A percentile compares a stretch with the other conserved stretches of the same genome.
Evolutionary conservation across 805 yeast genomes (phyloP).

Genomic region (Priceomyces carsonii): DNA sequence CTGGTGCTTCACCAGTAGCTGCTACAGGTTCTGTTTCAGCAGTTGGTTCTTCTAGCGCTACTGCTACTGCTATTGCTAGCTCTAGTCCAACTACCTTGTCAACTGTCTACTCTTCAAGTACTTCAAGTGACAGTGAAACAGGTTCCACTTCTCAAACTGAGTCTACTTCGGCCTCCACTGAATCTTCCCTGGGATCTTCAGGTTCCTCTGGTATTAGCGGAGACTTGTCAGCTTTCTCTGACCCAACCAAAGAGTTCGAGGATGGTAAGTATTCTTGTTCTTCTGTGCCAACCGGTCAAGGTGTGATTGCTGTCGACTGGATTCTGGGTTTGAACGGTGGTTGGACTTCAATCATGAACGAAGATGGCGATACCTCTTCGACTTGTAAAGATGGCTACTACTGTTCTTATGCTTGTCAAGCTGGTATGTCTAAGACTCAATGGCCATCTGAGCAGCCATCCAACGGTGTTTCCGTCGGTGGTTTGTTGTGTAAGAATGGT

Average conservation of each 20-base stretch:
- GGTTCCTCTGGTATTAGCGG: slow-evolving; percentile 47
- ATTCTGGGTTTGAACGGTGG: slow-evolving; percentile 51
- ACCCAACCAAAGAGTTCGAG: slow-evolving; percentile 54
- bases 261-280: slow-evolving; percentile 74
- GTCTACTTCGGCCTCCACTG: slow-evolving; percentile 13
- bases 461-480: slow-evolving; percentile 72
- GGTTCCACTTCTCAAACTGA: slow-evolving; percentile 7
- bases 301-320: slow-evolving; percentile 63
- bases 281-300: slow-evolving; percentile 72
- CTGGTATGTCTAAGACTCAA: slow-evolving; percentile 81
- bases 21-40: slow-evolving; percentile 7
- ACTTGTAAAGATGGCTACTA: slow-evolving; percentile 64
- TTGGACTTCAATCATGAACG: slow-evolving; percentile 45
- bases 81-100: slow-evolving; percentile 10
- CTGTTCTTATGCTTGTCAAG: slow-evolving; percentile 77
- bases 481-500: slow-evolving; percentile 62
- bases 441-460: slow-evolving; percentile 72
- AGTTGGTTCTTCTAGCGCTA: slow-evolving; percentile 9
- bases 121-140: slow-evolving; percentile 3
- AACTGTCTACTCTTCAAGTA: slow-evolving; percentile 11
- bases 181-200: slow-evolving; percentile 29
- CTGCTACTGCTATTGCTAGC: slow-evolving; percentile 10
- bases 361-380: slow-evolving; percentile 48
- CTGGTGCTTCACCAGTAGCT: slow-evolving; percentile 13
- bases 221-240: slow-evolving; percentile 53